phyloP scores from a whole-genome alignment of 1,284 basidiomycete genomes.

The Paramarasmius palmivorus region DNA sequence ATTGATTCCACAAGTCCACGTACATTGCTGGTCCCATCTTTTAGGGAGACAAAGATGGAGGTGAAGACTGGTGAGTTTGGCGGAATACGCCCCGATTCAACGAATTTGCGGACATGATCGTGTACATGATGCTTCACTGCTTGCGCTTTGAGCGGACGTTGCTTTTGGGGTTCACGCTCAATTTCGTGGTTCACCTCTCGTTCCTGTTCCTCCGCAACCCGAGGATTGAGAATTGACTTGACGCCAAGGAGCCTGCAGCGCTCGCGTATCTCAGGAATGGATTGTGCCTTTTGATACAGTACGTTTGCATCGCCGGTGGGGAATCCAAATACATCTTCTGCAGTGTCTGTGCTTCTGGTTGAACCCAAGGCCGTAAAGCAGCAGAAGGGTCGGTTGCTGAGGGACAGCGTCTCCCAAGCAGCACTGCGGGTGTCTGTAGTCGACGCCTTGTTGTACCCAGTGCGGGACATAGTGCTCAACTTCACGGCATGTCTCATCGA shows the following conservation, averaged over 20 bases:
- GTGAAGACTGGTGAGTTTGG: constrained; percentile 9
- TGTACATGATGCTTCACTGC: constrained; percentile 27
- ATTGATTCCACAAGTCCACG: neutral
- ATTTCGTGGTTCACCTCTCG: constrained; percentile 46
- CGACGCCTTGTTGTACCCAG: constrained; percentile 50
- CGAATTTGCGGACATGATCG: constrained; percentile 27
- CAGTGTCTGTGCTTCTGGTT: constrained; percentile 38
- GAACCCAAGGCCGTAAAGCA: constrained; percentile 33
- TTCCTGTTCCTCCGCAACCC: constrained; percentile 50
- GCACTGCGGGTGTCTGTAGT: constrained; percentile 35
- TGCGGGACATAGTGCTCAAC: constrained; percentile 39
- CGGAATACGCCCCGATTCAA: constrained; percentile 23
- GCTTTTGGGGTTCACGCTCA: constrained; percentile 39
- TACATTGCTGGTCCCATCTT: constrained; percentile 1
- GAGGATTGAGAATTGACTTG: constrained; percentile 12
- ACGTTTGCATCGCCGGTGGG: neutral
- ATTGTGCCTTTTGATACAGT: constrained; percentile 1
- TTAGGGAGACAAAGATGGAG: constrained; percentile 20
- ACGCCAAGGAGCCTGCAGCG: constrained; percentile 31
- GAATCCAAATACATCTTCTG: constrained; percentile 35
- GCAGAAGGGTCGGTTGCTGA: constrained; percentile 1
- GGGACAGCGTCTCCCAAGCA: constrained; percentile 29
- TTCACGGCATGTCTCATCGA: constrained; percentile 44
- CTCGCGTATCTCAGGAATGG: constrained; percentile 24
- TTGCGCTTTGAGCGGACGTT: constrained; percentile 30